These are phyloP conservation scores for Globisporangium viniferum DNA, from an alignment of 352 stramenopile genomes.

Conservation along the genomic window DNA sequence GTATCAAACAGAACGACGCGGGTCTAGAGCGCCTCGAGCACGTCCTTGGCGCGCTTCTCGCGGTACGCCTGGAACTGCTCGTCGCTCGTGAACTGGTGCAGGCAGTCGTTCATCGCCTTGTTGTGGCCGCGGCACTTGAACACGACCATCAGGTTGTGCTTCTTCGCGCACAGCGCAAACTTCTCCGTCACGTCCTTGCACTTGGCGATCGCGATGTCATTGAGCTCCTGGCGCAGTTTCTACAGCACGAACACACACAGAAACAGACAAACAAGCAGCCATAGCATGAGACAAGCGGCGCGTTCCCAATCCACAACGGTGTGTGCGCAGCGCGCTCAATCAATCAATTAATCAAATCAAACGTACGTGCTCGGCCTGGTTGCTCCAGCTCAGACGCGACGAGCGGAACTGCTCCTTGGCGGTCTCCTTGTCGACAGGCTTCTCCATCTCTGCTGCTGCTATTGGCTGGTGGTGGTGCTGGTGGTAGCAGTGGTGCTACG, in stretches of 20 bases:
- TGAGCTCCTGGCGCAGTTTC: slow-evolving; percentile 82
- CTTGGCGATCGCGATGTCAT: slow-evolving; percentile 79
- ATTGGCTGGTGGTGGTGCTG: slow-evolving; percentile 3
- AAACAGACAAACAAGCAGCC: not conserved
- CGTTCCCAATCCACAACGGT: not conserved
- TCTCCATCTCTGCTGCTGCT: slow-evolving; percentile 26
- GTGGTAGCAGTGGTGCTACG: not conserved
- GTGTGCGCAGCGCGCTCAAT: not conserved
- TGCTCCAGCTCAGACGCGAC: slow-evolving; percentile 79
- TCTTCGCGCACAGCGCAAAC: slow-evolving; percentile 67
- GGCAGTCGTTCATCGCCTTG: slow-evolving; percentile 73
- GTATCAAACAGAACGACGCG: not conserved
- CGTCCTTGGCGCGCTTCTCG: slow-evolving; percentile 54
- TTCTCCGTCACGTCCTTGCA: slow-evolving; percentile 51
- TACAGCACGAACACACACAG: slow-evolving; percentile 15
- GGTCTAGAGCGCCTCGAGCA: slow-evolving; percentile 25
- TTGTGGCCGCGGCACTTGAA: slow-evolving; percentile 75
- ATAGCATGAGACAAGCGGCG: slow-evolving; percentile 1
- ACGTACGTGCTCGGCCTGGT: slow-evolving; percentile 77
- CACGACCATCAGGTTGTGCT: slow-evolving; percentile 65
- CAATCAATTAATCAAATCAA: slow-evolving; percentile 10
- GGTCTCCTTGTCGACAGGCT: slow-evolving; percentile 66
- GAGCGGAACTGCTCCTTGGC: slow-evolving; percentile 70
- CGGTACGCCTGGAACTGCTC: slow-evolving; percentile 71
- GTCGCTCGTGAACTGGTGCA: slow-evolving; percentile 77